Evolutionary conservation across 2,329 filamentous ascomycete genomes (phyloP).

Genomic region (Drechslera avenae): DNA sequence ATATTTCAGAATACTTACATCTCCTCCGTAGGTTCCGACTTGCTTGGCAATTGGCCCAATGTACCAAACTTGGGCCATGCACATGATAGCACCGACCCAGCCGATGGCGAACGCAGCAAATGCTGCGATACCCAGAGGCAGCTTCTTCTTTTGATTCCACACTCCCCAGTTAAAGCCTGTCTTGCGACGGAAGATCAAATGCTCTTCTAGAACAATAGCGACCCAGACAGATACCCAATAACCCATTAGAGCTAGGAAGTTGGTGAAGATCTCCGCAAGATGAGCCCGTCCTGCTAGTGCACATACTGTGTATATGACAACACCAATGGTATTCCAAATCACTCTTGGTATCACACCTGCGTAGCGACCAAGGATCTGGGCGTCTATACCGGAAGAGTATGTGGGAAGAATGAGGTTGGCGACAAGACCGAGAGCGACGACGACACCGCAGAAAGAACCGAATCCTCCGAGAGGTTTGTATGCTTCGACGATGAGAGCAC

Average conservation of each 20-base stretch:
- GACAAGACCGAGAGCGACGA: constrained; percentile 68
- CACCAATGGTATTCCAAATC: constrained; percentile 67
- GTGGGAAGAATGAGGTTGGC: constrained; percentile 69
- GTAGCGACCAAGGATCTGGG: constrained; percentile 67
- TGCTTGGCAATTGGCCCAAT: constrained; percentile 65
- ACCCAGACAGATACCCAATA: constrained; percentile 73
- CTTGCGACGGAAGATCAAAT: constrained; percentile 63
- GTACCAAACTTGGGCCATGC: constrained; percentile 74
- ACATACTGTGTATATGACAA: constrained; percentile 67
- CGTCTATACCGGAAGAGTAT: constrained; percentile 68
- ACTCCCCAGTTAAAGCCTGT: constrained; percentile 63
- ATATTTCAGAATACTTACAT: constrained; percentile 50
- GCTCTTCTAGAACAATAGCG: constrained; percentile 65
- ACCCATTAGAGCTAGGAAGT: constrained; percentile 72
- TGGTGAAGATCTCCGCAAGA: constrained; percentile 68
- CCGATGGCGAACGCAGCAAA: constrained; percentile 66
- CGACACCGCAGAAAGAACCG: constrained; percentile 69
- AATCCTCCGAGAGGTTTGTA: constrained; percentile 65
- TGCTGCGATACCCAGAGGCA: constrained; percentile 68
- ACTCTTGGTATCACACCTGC: constrained; percentile 64
- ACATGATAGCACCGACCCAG: constrained; percentile 68
- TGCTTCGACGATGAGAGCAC: constrained; percentile 67
- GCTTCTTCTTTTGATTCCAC: constrained; percentile 64
- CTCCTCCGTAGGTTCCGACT: constrained; percentile 63
- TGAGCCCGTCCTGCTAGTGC: constrained; percentile 66